Percentiles rank a stretch among this genome's conserved stretches.
These are phyloP conservation scores for Neophaeococcomyces aloes DNA, from an alignment of 2,329 filamentous ascomycete genomes.

Conservation along the genomic window DNA sequence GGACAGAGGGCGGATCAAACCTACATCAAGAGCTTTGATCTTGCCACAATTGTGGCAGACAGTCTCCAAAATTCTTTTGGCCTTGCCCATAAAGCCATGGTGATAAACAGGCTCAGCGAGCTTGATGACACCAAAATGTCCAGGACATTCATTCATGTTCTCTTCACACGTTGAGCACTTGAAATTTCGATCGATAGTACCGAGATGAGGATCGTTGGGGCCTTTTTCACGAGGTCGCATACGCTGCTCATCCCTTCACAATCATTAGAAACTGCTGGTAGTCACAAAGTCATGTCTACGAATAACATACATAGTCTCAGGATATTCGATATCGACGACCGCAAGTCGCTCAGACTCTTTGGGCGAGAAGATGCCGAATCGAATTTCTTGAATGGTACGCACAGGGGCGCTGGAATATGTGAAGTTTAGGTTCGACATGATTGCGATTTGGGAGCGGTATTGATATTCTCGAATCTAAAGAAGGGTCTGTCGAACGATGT, in stretches of 20 bases:
- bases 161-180: conserved; percentile 95
- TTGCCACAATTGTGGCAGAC: conserved; percentile 99
- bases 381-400: conserved; percentile 97
- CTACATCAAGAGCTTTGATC: conserved; percentile 94
- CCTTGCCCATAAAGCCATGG: conserved; percentile 92
- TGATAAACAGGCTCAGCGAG: conserved; percentile 94
- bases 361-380: conserved; percentile 93
- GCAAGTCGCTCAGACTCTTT: conserved; percentile 99
- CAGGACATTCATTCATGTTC: conserved; percentile 89
- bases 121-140: conserved; percentile 98
- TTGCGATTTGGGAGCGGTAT: conserved; percentile 32
- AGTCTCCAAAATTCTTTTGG: conserved; percentile 97
- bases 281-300: neutral
- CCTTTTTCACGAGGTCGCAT: conserved; percentile 82
- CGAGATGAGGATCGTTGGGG: conserved; percentile 89
- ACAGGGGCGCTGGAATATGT: conserved; percentile 87
- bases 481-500: conserved; percentile 17
- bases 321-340: conserved; percentile 88
- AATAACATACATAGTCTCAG: conserved; percentile 72
- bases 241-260: conserved; percentile 65
- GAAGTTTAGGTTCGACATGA: conserved; percentile 87
- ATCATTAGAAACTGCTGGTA: conserved; percentile 19
- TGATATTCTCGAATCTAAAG: conserved; percentile 13
- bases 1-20: conserved; percentile 35
- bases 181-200: conserved; percentile 90